Base-by-base conservation (phyloP, 2,329 filamentous ascomycete species). In the Claviceps sp. region DNA sequence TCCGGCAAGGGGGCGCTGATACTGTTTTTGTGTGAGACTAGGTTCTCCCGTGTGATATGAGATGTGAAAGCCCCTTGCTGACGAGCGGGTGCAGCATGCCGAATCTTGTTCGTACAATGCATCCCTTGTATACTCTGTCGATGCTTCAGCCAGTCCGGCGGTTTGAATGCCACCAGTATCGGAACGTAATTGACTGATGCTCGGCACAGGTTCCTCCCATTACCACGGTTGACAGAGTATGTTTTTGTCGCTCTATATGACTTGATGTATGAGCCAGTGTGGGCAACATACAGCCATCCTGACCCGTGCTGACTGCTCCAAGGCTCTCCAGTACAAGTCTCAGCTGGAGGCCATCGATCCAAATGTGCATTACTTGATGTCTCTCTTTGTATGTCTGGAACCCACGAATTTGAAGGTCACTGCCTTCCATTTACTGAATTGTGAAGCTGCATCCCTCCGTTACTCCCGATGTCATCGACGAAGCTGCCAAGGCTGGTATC, bases 401-500 rank as follows among this genome's bases (percentile, higher is more conserved):
- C 4, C 9, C 9, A 4, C 9, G 9, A 6, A 22, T 24, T 30
- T 5, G 14, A n/a, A 45, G 9, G 5, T 22, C 16, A 5, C n/a
- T 16, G 5, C 20, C 42, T 24, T 14, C 0, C 1, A 3, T 26
- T 30, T 26, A 30, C 37, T 48, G 7, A 44, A 13, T 6, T 24
- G 6, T 26, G n/a, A 54, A 73, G 66, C 69, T 77, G 55, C 82
- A 87, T 62, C 70, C 75, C 11, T 77, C 75, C 22, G 72, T 87
- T 50, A 87, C 81, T 0, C 80, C 84, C 5, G 78, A 81, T 22
- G 79, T 81, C 11, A 87, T 95, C 60, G 76, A 76, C 48, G 77
- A 88, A 60, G 89, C 89, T 44, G 84, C 84, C 56, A 73, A 76
- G 51, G 80, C 82, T 2, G 88, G 88, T 6, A 79, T 94, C 59